Conservation (phyloP, 129 eudicot species). For the Oenanthe sinensis region DNA sequence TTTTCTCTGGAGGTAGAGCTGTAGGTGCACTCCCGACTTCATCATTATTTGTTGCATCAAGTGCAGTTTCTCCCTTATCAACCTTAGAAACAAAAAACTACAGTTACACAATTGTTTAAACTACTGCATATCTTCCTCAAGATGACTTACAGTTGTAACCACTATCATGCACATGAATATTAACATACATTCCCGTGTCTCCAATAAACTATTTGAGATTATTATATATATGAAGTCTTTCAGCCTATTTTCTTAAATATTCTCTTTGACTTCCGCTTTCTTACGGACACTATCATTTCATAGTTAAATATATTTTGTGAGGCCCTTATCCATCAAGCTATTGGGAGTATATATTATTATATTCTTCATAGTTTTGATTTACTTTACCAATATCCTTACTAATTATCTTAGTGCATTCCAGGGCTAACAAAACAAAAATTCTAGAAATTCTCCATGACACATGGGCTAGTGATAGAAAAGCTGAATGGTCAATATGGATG, state of each 20-base stretch:
- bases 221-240: not conserved
- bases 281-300: not conserved
- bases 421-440: conserved; percentile 65
- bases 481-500: conserved; percentile 99
- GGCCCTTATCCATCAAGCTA: not conserved
- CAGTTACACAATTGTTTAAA: not conserved
- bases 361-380: not conserved
- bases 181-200: not conserved
- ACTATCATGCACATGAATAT: not conserved
- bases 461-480: conserved; percentile 84
- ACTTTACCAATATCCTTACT: not conserved
- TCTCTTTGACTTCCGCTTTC: not conserved
- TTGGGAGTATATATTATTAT: not conserved
- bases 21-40: no score
- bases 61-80: no score
- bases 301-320: not conserved
- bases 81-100: not conserved
- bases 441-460: conserved; percentile 60
- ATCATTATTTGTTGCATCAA: no score
- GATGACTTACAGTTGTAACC: not conserved
- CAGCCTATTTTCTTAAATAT: not conserved
- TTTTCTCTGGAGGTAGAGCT: no score
- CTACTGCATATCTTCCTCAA: not conserved
- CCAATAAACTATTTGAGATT: not conserved
- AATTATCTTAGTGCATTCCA: conserved; percentile 18